Evolutionary conservation across 768 basidiomycete species (phyloP).

Genomic region (Lactifluus echinatus): DNA sequence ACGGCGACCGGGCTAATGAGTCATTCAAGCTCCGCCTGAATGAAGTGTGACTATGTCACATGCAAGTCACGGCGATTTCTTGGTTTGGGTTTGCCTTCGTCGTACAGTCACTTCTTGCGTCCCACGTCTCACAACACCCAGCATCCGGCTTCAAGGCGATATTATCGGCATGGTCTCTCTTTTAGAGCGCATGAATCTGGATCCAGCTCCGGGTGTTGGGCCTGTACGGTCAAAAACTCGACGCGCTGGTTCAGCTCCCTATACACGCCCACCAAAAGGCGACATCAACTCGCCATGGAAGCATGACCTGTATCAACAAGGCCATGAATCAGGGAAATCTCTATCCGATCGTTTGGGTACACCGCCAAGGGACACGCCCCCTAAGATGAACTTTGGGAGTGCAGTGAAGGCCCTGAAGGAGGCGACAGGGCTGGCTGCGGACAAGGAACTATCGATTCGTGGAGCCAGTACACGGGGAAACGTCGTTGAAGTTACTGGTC

Average conservation of each 20-base stretch:
- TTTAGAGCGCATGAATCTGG: constrained; percentile 21
- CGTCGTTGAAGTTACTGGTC: constrained; percentile 20
- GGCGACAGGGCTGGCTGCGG: constrained; percentile 10
- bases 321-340: constrained; percentile 6
- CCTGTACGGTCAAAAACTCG: constrained; percentile 17
- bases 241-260: constrained; percentile 18
- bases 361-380: constrained; percentile 2
- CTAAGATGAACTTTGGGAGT: constrained; percentile 20
- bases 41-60: neutral
- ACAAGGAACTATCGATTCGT: constrained; percentile 18
- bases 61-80: neutral
- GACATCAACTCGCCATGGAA: constrained; percentile 20
- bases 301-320: constrained; percentile 17
- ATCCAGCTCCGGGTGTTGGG: constrained; percentile 8
- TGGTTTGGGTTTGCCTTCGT: neutral
- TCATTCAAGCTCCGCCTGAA: constrained; percentile 16
- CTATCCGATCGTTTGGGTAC: constrained; percentile 16
- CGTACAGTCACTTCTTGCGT: neutral
- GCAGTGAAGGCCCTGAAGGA: constrained; percentile 18
- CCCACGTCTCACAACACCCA: neutral
- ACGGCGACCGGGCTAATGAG: neutral
- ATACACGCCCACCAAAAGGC: constrained; percentile 17
- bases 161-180: constrained; percentile 18
- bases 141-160: neutral
- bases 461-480: constrained; percentile 21